Percentiles rank a stretch among this genome's conserved stretches.
Evolutionary conservation across 176 grass and related monocot species (phyloP).

Genomic region (Phoenix roebelenii): DNA sequence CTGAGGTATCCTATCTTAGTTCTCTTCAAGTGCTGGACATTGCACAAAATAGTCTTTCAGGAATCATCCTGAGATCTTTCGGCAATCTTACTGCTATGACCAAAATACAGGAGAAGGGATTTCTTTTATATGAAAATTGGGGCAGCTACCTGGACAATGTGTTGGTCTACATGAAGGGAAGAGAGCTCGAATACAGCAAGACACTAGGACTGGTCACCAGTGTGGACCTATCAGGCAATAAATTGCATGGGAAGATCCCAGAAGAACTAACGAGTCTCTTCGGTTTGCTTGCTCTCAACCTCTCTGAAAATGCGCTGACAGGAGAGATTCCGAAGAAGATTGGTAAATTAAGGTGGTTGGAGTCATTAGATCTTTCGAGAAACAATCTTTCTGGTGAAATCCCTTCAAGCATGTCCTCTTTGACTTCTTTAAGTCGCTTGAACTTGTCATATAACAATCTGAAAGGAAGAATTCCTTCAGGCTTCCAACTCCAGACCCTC

Average conservation of each 20-base stretch:
- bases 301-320: not conserved
- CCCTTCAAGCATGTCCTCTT: not conserved
- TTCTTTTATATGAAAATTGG: no score
- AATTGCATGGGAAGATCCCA: conserved; percentile 1
- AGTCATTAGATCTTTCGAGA: conserved; percentile 3
- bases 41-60: no score
- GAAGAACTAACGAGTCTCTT: not conserved
- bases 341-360: not conserved
- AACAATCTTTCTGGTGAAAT: conserved; percentile 4
- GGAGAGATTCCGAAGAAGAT: conserved; percentile 25
- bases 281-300: not conserved
- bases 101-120: no score
- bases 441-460: conserved; percentile 23
- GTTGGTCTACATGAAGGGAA: conserved; percentile 6
- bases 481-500: not conserved
- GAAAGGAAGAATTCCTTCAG: not conserved
- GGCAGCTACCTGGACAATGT: not conserved
- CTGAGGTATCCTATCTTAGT: no score
- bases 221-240: conserved; percentile 27
- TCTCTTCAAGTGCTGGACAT: not conserved
- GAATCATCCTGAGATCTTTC: no score
- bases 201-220: not conserved
- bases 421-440: conserved; percentile 5
- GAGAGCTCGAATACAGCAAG: not conserved
- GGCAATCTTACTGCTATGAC: not conserved